Evolutionary conservation across 2,329 filamentous ascomycete species (phyloP).

Genomic region (Rosellinia necatrix): DNA sequence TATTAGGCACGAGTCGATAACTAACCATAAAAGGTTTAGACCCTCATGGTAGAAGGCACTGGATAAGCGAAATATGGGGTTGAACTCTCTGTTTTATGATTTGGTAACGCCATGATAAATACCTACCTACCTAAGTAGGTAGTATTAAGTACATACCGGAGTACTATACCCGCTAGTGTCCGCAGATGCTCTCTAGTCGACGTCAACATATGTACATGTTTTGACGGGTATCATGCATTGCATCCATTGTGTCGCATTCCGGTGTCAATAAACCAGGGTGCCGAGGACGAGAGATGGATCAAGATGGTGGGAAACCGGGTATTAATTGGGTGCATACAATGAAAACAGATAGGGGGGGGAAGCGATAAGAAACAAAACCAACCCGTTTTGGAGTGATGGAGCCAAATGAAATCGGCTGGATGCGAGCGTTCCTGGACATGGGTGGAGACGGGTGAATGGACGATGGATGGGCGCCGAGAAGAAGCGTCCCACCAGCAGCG

Average conservation of each 20-base stretch:
- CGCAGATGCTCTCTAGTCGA: too few species aligned
- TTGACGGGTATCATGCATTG: not conserved
- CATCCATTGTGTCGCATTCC: conserved; percentile 21
- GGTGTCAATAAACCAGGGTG: conserved; percentile 12
- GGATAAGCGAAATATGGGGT: too few species aligned
- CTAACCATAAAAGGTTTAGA: too few species aligned
- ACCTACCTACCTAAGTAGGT: not conserved
- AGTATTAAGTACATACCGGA: too few species aligned
- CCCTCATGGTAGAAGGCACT: too few species aligned
- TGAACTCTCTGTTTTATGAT: too few species aligned
- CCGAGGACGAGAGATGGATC: conserved; percentile 9
- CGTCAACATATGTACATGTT: not conserved
- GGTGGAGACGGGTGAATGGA: conserved; percentile 4
- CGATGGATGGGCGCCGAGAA: too few species aligned
- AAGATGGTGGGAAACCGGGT: conserved; percentile 10
- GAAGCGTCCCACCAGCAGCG: too few species aligned
- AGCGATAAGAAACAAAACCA: conserved; percentile 16
- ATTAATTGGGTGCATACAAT: conserved; percentile 14
- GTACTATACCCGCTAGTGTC: too few species aligned
- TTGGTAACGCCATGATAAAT: too few species aligned
- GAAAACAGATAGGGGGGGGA: not conserved
- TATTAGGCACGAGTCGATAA: too few species aligned
- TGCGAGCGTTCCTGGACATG: not conserved
- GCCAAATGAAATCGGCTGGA: conserved; percentile 5
- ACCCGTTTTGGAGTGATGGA: conserved; percentile 19